Evolutionary conservation across 148 eudicot genomes (phyloP).

Genomic region (Camellia japonica): DNA sequence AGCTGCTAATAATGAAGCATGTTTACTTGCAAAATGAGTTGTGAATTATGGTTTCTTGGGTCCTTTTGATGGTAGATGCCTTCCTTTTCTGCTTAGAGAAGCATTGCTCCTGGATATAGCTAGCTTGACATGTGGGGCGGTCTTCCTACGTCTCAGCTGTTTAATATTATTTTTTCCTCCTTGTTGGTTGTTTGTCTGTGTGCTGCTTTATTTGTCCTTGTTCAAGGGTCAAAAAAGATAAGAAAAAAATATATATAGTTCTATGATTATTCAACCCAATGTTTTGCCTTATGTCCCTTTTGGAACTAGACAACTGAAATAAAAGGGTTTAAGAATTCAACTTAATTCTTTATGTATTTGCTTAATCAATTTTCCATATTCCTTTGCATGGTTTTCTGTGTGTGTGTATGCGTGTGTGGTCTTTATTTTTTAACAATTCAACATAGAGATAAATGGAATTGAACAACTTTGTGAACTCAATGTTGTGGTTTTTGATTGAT

Average conservation of each 20-base stretch:
- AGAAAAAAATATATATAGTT: neutral
- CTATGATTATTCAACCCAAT: neutral
- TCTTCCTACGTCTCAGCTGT: neutral
- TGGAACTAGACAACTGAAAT: neutral
- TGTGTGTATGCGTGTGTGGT: too few species aligned
- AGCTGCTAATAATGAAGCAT: neutral
- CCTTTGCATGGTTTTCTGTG: too few species aligned
- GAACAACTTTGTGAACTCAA: neutral
- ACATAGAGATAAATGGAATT: neutral
- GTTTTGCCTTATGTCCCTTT: neutral
- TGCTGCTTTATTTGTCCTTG: neutral
- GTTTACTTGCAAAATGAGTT: neutral
- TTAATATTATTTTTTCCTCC: neutral
- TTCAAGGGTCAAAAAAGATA: neutral
- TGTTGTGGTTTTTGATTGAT: neutral
- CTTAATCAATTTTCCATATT: too few species aligned
- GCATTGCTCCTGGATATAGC: neutral
- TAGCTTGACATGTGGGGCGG: neutral
- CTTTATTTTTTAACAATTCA: neutral
- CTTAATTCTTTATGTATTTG: too few species aligned
- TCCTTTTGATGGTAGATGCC: neutral
- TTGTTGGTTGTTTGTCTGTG: neutral
- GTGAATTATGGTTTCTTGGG: neutral
- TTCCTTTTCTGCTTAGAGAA: neutral
- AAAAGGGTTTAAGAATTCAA: neutral